A percentile compares a stretch with the other conserved stretches of the same genome.
These are phyloP conservation scores for Adansonia rubrostipa DNA, from an alignment of 441 rosid genomes.

Conservation along the genomic window DNA sequence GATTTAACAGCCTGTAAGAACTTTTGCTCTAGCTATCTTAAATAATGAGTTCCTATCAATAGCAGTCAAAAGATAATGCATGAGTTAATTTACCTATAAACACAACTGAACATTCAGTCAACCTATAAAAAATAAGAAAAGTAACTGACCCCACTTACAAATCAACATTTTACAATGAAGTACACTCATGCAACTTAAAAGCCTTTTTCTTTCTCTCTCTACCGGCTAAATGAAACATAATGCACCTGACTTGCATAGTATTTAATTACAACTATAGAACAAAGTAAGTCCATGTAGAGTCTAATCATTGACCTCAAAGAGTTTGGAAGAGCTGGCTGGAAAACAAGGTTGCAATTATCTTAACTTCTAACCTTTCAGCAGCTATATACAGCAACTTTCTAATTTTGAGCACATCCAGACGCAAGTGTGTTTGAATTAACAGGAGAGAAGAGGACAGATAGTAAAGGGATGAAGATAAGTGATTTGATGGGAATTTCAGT, in stretches of 20 bases:
- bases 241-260: neutral
- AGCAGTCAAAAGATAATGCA: neutral
- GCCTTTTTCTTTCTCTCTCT: neutral
- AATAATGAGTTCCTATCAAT: neutral
- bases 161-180: neutral
- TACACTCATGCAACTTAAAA: slow-evolving; percentile 4
- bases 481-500: neutral
- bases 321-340: slow-evolving; percentile 1
- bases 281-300: neutral
- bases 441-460: neutral
- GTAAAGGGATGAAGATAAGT: neutral
- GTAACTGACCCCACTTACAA: neutral
- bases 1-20: neutral
- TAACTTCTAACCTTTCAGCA: slow-evolving; percentile 6
- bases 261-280: neutral
- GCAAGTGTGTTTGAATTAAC: neutral
- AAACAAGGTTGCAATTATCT: neutral
- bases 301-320: slow-evolving; percentile 2
- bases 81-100: neutral
- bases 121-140: neutral
- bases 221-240: neutral
- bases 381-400: neutral
- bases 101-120: neutral
- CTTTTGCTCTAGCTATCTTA: slow-evolving; percentile 12
- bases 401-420: neutral